Base-by-base conservation (phyloP, 768 basidiomycete genomes). In the Pilatotrama ljubarskyi region DNA sequence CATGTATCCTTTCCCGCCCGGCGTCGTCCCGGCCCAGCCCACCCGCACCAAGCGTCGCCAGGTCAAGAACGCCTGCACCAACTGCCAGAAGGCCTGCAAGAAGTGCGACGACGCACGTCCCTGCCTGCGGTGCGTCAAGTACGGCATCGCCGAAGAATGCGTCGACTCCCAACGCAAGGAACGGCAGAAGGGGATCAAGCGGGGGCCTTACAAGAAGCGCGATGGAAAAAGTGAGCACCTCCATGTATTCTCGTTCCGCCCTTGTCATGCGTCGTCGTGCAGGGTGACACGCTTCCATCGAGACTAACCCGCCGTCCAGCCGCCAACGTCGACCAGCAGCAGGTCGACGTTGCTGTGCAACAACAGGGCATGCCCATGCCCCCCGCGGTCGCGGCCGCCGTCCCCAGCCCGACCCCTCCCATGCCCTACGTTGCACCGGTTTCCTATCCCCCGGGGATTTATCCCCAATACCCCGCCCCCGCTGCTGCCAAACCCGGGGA, bases 191-290 rank as follows among this genome's bases (percentile, higher is more conserved):
- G 90, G 90, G 65, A 81, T 91, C 66, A 93, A 91, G 79, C 78
- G 90, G 70, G 90, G 90, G 44, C 91, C 91, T 74, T 93, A 93
- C 88, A 92, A 92, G 91, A 93, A 92, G 85, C 90, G 89, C 85
- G 90, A 91, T 89, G 86, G 84, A 83, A 90, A 88, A 83, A 84
- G 90, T 91, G 71, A 75, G 86, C 74, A 63, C 71, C 51, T 66
- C 38, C 42, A 11, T 11, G 32, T 32, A 14, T 32, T 40, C 67
- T 73, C 66, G 58, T 50, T 44, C 26, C 53, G 37, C 61, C 50
- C 52, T 58, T 29, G 57, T 51, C 54, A 44, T 37, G 42, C 62
- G n/a, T 38, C n/a, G 29, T 56, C 61, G 49, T 54, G 60, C 51
- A 52, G 47, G 56, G 50, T 70, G 64, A 67, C 70, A 36, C 32